Evolutionary conservation across 768 basidiomycete species (phyloP).

Genomic region (Exsudoporus frostii): DNA sequence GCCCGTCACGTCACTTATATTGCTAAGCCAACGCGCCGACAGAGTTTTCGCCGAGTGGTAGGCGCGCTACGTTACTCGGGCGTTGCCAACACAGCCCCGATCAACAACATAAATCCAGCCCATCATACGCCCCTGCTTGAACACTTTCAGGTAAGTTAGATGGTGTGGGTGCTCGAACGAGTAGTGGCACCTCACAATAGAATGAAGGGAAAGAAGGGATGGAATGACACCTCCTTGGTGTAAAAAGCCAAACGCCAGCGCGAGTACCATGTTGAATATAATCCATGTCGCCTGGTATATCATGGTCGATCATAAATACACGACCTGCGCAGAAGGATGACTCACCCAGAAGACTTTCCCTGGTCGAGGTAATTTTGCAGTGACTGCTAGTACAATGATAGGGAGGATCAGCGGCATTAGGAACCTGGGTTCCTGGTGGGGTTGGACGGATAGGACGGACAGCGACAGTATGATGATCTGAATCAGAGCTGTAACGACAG

Average conservation of each 20-base stretch:
- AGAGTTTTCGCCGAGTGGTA: not conserved
- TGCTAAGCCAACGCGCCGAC: not conserved
- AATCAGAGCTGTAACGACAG: conserved; percentile 23
- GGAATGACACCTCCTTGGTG: conserved; percentile 43
- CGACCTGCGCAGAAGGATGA: not conserved
- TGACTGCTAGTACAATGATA: conserved; percentile 28
- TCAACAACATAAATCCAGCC: conserved; percentile 29
- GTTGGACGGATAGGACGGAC: conserved; percentile 31
- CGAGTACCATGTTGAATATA: conserved; percentile 27
- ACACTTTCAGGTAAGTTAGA: conserved; percentile 35
- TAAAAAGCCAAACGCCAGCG: conserved; percentile 35
- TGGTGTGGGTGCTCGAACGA: conserved; percentile 11
- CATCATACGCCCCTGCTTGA: conserved; percentile 27
- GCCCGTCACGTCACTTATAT: too few relatives aligned
- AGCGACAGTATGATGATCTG: conserved; percentile 31
- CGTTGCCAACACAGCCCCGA: conserved; percentile 1
- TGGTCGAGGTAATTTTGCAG: conserved; percentile 24
- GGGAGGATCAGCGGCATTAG: conserved; percentile 35
- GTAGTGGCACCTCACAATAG: conserved; percentile 11
- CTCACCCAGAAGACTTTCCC: conserved; percentile 35
- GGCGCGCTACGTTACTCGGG: conserved; percentile 3
- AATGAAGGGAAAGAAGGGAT: conserved; percentile 34
- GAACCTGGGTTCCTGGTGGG: conserved; percentile 41
- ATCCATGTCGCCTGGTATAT: conserved; percentile 27
- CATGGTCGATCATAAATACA: not conserved